Percentiles rank a stretch among this genome's conserved stretches.
Evolutionary conservation across 371 early-diverging fungal genomes (phyloP).

Genomic region (Mortierella sp.): DNA sequence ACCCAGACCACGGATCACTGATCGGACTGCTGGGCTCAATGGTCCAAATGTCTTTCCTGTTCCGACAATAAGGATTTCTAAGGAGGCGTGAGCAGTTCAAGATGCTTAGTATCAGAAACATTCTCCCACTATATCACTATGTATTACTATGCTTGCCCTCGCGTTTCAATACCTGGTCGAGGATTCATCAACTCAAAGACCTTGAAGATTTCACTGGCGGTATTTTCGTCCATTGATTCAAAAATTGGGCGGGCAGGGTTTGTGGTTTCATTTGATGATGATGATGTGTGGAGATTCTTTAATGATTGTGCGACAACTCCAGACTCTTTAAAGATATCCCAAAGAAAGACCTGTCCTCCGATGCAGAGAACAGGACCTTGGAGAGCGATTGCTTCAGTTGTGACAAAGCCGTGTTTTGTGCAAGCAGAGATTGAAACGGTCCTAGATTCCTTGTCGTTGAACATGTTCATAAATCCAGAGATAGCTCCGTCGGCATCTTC

Average conservation of each 20-base stretch:
- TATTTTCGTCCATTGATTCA: conserved; percentile 49
- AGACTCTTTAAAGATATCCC: conserved; percentile 47
- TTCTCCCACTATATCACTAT: not conserved
- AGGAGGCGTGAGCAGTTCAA: too few relatives aligned
- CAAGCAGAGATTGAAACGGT: conserved; percentile 50
- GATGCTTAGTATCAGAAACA: too few relatives aligned
- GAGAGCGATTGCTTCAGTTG: conserved; percentile 49
- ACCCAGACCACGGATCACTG: conserved; percentile 65
- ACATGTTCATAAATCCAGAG: conserved; percentile 58
- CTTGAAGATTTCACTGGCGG: conserved; percentile 54
- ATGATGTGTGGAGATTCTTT: conserved; percentile 23
- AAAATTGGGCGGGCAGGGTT: conserved; percentile 33
- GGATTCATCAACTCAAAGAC: conserved; percentile 56
- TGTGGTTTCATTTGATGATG: conserved; percentile 8
- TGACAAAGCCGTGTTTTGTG: conserved; percentile 57
- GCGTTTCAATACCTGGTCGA: conserved; percentile 40
- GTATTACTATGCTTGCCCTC: not conserved
- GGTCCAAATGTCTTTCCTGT: conserved; percentile 69
- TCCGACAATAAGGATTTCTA: conserved; percentile 69
- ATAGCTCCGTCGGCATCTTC: conserved; percentile 55
- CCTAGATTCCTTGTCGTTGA: conserved; percentile 40
- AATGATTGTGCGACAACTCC: conserved; percentile 31
- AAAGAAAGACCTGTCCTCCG: conserved; percentile 54
- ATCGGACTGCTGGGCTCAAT: conserved; percentile 64
- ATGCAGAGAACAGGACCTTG: conserved; percentile 56